phyloP scores from a whole-genome alignment of 2,329 filamentous ascomycete genomes.

The Botryosphaeria dothidea region DNA sequence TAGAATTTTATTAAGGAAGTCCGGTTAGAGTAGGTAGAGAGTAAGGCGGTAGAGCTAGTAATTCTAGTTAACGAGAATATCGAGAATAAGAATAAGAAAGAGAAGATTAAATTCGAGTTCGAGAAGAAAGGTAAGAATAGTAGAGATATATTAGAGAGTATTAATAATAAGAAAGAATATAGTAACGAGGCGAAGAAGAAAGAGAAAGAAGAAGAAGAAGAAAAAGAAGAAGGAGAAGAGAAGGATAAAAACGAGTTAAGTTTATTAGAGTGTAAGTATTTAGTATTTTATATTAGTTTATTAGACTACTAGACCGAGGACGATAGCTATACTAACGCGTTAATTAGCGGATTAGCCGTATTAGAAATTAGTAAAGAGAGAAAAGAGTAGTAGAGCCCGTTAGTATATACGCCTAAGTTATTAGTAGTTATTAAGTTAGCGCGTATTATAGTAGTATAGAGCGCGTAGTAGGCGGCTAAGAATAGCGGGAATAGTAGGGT shows the following conservation, averaged over 20 bases:
- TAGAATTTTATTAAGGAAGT: no score
- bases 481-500: background rate
- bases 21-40: no score
- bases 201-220: no score
- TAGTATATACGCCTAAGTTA: conserved; percentile 17
- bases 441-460: conserved; percentile 20
- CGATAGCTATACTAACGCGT: conserved; percentile 17
- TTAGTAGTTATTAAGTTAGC: conserved; percentile 21
- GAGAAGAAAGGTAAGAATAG: no score
- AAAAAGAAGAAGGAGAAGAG: background rate
- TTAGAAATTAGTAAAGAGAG: conserved; percentile 14
- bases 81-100: no score
- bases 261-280: background rate
- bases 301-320: background rate
- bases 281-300: background rate
- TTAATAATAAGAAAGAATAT: no score
- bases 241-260: background rate
- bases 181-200: no score
- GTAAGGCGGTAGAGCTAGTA: no score
- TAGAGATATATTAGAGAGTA: no score
- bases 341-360: conserved; percentile 20
- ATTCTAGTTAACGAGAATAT: no score
- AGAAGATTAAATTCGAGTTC: no score
- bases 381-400: background rate
- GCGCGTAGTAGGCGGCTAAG: background rate